Percentiles rank a stretch among this genome's conserved stretches.
Conservation (phyloP, 805 yeast species). For the Candida krabiensis region DNA sequence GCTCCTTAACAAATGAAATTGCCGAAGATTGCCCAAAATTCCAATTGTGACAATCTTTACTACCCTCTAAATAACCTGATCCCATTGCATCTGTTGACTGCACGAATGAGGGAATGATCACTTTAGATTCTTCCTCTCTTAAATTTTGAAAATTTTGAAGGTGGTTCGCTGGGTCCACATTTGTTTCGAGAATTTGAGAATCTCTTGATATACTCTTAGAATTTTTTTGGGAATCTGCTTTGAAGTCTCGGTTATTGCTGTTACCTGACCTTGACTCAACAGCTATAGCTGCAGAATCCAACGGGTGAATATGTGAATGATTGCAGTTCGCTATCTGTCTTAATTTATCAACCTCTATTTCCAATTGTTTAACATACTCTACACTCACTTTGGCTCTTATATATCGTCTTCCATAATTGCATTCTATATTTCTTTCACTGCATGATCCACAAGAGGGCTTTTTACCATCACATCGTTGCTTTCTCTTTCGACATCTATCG, state of each 20-base stretch:
- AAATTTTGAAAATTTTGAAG: too few relatives aligned
- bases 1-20: slow-evolving; percentile 2
- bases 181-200: neutral
- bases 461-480: slow-evolving; percentile 5
- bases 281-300: too few relatives aligned
- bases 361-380: slow-evolving; percentile 3
- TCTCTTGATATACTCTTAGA: neutral
- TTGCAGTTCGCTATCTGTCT: neutral
- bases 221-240: neutral
- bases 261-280: neutral
- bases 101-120: neutral
- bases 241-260: neutral
- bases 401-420: slow-evolving; percentile 2
- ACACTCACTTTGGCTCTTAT: slow-evolving; percentile 2
- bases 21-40: slow-evolving; percentile 4
- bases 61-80: slow-evolving; percentile 1
- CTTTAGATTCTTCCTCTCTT: neutral
- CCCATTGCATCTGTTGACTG: slow-evolving; percentile 4
- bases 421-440: neutral
- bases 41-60: neutral
- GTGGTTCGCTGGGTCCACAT: neutral
- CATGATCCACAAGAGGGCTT: slow-evolving; percentile 2
- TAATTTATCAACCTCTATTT: neutral
- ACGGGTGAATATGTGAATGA: neutral
- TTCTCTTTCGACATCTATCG: slow-evolving; percentile 2